Evolutionary conservation across 129 eudicot species (phyloP), one percentile per base, ranked within the genome.

Genomic region (Helianthus tuberosus): DNA sequence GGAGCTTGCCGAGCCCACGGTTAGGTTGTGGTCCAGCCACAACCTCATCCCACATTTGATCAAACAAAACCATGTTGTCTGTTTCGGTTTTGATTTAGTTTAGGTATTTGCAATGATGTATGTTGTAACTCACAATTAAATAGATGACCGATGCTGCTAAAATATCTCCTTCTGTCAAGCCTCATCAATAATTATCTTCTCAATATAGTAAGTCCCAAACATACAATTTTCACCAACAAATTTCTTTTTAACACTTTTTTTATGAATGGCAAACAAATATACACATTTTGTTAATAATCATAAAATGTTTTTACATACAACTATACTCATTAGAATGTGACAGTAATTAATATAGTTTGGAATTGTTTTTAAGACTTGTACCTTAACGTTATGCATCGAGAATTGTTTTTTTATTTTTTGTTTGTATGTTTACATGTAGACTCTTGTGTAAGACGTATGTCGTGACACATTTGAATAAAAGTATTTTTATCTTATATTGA

Each of bases 41-140:
- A 9, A 92, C 93, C 77, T 92, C 98, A 53, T 92, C 96, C 98
- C 98, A 89, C 27, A 92, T 77, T 66, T 92, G 81, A 16, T 89
- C 89, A 32, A 92, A 77, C 84, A 91, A 72, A 49, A 75, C 91
- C 89, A 84, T 85, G 8, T 73, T 83, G 47, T 65, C 3, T 43
- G 2, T 39, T 38, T 75, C 23, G 1, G 16, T 39, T 39, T 39
- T 6, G n/a, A 35, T 61, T 3, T 17, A 65, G 25, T 3, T 53
- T 54, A 13, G 66, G 38, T 54, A 8, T 39, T 27, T 43, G 74
- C n/a, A 52, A n/a, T 43, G 59, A 44, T 41, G 20, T n/a, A 15
- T 65, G 29, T 29, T 9, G 2, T 23, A 27, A 15, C 9, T 66
- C 9, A 9, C 35, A 15, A n/a, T 17, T 76, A 66, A 53, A 66